A percentile compares a stretch with the other conserved stretches of the same genome.
phyloP scores from a whole-genome alignment of 225 moss, liverwort and hornwort genomes.

The Marchantia polymorpha region DNA sequence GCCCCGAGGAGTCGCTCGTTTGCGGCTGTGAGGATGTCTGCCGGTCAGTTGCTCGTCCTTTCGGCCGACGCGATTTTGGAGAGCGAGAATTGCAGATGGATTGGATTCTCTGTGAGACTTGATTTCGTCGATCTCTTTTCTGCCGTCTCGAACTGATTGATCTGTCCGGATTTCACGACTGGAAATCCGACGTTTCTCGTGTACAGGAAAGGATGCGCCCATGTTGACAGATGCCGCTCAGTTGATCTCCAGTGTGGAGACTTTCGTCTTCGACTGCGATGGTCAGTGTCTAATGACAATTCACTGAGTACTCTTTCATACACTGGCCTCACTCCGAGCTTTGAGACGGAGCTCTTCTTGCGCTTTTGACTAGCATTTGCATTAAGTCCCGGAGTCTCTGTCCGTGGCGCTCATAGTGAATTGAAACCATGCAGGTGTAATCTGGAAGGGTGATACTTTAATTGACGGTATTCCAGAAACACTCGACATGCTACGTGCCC shows the following conservation, averaged over 20 bases:
- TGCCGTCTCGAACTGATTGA: background rate
- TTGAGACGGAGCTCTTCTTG: background rate
- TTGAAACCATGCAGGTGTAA: constrained; percentile 49
- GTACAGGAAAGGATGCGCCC: constrained; percentile 38
- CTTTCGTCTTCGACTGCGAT: constrained; percentile 78
- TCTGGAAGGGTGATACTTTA: constrained; percentile 71
- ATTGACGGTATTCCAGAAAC: constrained; percentile 71
- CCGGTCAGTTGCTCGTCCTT: background rate
- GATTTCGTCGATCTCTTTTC: background rate
- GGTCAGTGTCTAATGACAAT: constrained; percentile 43
- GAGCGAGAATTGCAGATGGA: background rate
- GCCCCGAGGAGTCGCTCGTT: background rate
- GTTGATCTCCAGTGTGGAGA: constrained; percentile 60
- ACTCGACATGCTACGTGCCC: constrained; percentile 60
- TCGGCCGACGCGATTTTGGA: background rate
- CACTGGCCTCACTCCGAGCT: background rate
- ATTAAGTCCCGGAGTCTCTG: background rate
- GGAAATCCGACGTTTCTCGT: background rate
- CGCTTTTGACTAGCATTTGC: background rate
- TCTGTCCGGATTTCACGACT: background rate
- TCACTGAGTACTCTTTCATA: background rate
- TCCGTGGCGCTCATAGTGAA: background rate
- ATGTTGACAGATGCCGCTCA: constrained; percentile 57
- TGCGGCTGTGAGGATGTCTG: constrained; percentile 30
- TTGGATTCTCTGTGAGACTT: background rate